Evolutionary conservation across 306 rosid species (phyloP), one percentile per base, ranked within the genome.

Genomic region (Glycine tomentella): DNA sequence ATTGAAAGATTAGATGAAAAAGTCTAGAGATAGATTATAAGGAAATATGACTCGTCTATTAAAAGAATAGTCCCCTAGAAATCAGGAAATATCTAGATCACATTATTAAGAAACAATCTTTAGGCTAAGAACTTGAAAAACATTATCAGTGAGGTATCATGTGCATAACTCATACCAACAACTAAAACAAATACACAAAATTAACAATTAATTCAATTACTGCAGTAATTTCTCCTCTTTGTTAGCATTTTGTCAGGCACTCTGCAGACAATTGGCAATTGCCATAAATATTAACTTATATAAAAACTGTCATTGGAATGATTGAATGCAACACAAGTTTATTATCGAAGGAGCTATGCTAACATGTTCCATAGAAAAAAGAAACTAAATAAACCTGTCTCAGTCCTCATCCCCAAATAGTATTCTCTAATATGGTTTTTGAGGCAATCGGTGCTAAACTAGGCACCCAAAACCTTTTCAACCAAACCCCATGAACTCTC

Each of bases 1-100:
- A 81, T 56, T 56, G 16, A 56, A 38, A 20, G 20, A 66, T 72
- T 57, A 63, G 70, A 83, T 1, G 16, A 64, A 74, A 67, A 75
- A 49, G 46, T 5, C 45, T 33, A 63, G 5, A 14, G 44, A 75
- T 34, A 17, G 5, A 64, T 38, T 57, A 76, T 42, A 77, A 12
- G 51, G n/a, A 45, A 51, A 66, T 3, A 48, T 31, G 56, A 38
- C 45, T 52, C 68, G 31, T 74, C 55, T 77, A 85, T 55, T 3
- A 14, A 17, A n/a, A 77, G 56, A 67, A 64, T 36, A 69, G 16
- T 25, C 50, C 51, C 8, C 49, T 70, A 67, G 16, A 65, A 81
- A 51, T 31, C 68, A 65, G 16, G 64, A 55, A 52, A 70, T 70
- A 76, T 76, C 7, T 3, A 5, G 53, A 80, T 40, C 46, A 57